phyloP scores from a whole-genome alignment of 305 asterid species.

The Fraxinus latifolia region DNA sequence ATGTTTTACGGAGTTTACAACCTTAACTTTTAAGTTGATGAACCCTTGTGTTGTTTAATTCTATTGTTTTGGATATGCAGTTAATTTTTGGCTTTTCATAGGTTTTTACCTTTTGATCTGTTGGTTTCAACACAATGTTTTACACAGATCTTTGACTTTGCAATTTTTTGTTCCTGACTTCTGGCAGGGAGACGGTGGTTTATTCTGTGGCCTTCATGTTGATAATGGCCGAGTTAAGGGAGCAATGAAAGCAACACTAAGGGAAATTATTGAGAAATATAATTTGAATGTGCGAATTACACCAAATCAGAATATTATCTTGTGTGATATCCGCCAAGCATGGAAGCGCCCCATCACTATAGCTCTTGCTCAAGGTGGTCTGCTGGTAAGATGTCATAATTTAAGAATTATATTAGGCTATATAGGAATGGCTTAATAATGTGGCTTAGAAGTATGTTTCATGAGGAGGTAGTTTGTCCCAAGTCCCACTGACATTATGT shows the following conservation, averaged over 20 bases:
- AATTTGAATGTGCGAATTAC: conserved; percentile 42
- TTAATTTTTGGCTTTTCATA: not conserved
- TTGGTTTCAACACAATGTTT: not conserved
- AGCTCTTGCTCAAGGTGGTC: conserved; percentile 54
- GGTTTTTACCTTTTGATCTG: not conserved
- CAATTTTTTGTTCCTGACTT: not conserved
- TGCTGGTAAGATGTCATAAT: conserved; percentile 33
- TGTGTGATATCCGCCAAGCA: conserved; percentile 44
- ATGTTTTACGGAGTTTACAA: not conserved
- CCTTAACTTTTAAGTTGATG: conserved; percentile 8
- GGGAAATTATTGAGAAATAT: conserved; percentile 60
- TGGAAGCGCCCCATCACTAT: conserved; percentile 50
- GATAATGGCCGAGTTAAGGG: conserved; percentile 59
- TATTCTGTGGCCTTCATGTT: conserved; percentile 62
- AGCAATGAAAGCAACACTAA: conserved; percentile 47
- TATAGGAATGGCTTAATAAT: not conserved
- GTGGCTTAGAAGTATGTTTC: not conserved
- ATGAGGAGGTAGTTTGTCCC: not conserved
- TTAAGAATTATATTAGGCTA: not conserved
- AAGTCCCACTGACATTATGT: not conserved
- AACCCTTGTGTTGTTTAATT: conserved; percentile 25
- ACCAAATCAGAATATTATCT: conserved; percentile 49
- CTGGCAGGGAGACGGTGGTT: conserved; percentile 43
- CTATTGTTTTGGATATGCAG: not conserved
- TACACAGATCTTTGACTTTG: not conserved